Percentiles rank a stretch among this genome's conserved stretches.
Evolutionary conservation across 495 filamentous ascomycete species (phyloP).

Genomic region (Podospora pseudocomata): DNA sequence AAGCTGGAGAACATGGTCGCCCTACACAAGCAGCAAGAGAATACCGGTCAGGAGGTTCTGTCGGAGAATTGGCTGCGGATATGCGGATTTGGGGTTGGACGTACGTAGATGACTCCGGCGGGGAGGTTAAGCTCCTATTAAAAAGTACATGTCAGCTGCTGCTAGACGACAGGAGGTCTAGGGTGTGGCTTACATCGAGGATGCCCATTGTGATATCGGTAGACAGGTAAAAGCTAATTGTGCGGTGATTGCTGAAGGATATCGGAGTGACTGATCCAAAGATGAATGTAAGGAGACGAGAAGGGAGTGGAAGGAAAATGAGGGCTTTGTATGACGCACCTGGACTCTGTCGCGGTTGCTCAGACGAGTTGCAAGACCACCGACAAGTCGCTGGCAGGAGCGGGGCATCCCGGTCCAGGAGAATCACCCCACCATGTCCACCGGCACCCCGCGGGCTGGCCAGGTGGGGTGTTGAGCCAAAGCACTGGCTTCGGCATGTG

Average conservation of each 20-base stretch:
- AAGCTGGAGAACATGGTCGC: slow-evolving; percentile 66
- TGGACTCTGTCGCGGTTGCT: not conserved
- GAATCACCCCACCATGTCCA: not conserved
- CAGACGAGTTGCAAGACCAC: not conserved
- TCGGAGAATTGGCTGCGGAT: not conserved
- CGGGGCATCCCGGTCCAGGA: not conserved
- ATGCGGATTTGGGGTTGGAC: not conserved
- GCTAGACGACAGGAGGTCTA: not conserved
- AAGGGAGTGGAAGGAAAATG: slow-evolving; percentile 13
- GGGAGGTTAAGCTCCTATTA: slow-evolving; percentile 22
- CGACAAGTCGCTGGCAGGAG: not conserved
- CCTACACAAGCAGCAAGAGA: not conserved
- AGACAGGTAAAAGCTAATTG: not conserved
- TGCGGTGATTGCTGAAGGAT: not conserved
- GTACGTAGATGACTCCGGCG: slow-evolving; percentile 23
- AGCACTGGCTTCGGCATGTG: not conserved
- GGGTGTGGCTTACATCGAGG: slow-evolving; percentile 14
- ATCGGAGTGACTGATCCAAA: not conserved
- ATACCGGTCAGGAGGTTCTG: slow-evolving; percentile 1
- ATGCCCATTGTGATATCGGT: slow-evolving; percentile 17
- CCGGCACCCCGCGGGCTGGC: not conserved
- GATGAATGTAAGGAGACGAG: not conserved
- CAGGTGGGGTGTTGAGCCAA: not conserved
- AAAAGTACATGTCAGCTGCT: not conserved
- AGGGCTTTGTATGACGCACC: slow-evolving; percentile 26